phyloP scores from a whole-genome alignment of 352 stramenopile genomes.

The Phytophthora ramorum region DNA sequence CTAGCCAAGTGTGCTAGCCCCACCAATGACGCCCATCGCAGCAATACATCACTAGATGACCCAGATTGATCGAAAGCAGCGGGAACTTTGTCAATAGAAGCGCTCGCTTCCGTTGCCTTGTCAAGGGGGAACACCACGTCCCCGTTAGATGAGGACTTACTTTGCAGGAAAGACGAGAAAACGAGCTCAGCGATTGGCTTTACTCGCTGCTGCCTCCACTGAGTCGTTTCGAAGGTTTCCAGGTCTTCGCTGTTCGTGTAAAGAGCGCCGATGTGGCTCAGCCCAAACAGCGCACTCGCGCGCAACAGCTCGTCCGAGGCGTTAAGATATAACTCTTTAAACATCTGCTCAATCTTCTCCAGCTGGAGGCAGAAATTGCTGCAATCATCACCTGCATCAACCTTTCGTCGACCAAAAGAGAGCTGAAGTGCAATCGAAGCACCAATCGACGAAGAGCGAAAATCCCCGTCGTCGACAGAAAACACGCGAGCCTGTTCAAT shows the following conservation, averaged over 20 bases:
- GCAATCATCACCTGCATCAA: slow-evolving; percentile 31
- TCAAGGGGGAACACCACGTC: slow-evolving; percentile 31
- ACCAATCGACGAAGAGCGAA: slow-evolving; percentile 24
- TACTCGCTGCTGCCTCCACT: slow-evolving; percentile 37
- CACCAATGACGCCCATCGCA: slow-evolving; percentile 46
- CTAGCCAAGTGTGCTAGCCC: slow-evolving; percentile 38
- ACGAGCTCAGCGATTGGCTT: slow-evolving; percentile 34
- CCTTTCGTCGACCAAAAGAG: slow-evolving; percentile 33
- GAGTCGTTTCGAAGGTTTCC: slow-evolving; percentile 23
- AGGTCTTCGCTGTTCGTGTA: slow-evolving; percentile 30
- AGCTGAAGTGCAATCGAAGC: slow-evolving; percentile 46
- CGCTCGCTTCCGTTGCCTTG: neutral
- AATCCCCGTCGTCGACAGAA: slow-evolving; percentile 18
- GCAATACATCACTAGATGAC: slow-evolving; percentile 14
- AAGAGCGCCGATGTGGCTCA: slow-evolving; percentile 39
- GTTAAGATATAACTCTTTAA: slow-evolving; percentile 27
- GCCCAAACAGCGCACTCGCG: slow-evolving; percentile 27
- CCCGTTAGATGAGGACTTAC: slow-evolving; percentile 5
- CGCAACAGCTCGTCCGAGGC: slow-evolving; percentile 26
- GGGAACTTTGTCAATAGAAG: slow-evolving; percentile 3
- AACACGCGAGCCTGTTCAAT: slow-evolving; percentile 56
- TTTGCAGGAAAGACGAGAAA: slow-evolving; percentile 22
- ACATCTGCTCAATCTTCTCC: slow-evolving; percentile 31
- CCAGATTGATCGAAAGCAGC: slow-evolving; percentile 7
- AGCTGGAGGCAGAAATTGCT: slow-evolving; percentile 26